These are phyloP conservation scores for Ophiobolus disseminans DNA, from an alignment of 2,329 filamentous ascomycete species.

Conservation along the genomic window DNA sequence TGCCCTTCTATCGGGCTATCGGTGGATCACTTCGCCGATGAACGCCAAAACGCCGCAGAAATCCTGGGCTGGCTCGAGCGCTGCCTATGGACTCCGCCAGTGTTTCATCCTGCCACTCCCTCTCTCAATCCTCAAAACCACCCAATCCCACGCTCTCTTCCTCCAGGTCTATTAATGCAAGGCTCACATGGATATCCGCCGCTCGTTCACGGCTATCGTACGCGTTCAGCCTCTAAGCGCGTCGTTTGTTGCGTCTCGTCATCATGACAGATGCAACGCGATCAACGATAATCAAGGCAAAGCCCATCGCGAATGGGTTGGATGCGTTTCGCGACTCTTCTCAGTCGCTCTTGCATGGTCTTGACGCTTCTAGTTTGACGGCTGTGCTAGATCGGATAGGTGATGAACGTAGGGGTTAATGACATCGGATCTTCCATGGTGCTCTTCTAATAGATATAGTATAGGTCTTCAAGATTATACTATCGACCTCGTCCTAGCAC, in stretches of 20 bases:
- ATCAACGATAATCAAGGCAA: neutral
- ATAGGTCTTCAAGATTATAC: neutral
- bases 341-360: slow-evolving; percentile 2
- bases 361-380: neutral
- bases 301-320: slow-evolving; percentile 44
- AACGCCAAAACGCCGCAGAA: too few relatives aligned
- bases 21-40: too few relatives aligned
- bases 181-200: neutral
- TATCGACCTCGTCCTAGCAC: neutral
- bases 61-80: too few relatives aligned
- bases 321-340: slow-evolving; percentile 14
- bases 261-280: neutral
- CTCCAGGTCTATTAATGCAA: neutral
- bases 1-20: too few relatives aligned
- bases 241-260: neutral
- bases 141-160: neutral
- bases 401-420: slow-evolving; percentile 1
- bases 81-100: too few relatives aligned
- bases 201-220: neutral
- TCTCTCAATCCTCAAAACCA: neutral
- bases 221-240: neutral
- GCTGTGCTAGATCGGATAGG: neutral
- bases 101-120: too few relatives aligned
- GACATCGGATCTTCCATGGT: neutral
- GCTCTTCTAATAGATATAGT: neutral